Evolutionary conservation across 2,329 filamentous ascomycete genomes (phyloP).

Genomic region (Penicillium aurantiogriseum): DNA sequence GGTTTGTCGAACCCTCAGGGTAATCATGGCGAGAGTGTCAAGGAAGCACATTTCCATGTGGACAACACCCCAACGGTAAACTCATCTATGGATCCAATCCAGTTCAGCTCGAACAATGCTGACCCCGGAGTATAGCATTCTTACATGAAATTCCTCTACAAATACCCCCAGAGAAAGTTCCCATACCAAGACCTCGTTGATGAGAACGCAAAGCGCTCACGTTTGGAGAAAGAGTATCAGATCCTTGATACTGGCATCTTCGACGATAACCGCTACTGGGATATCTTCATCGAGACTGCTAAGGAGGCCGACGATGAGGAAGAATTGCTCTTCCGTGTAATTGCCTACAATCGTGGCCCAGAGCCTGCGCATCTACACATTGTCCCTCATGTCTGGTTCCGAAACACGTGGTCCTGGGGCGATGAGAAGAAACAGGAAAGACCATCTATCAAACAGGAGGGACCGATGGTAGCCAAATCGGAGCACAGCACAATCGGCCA

Average conservation of each 20-base stretch:
- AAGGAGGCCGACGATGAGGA: conserved; percentile 92
- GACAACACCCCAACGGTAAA: conserved; percentile 80
- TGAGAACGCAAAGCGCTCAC: conserved; percentile 75
- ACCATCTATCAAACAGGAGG: conserved; percentile 69
- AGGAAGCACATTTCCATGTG: conserved; percentile 93
- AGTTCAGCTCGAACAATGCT: background rate
- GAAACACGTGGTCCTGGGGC: conserved; percentile 97
- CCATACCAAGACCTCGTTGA: conserved; percentile 85
- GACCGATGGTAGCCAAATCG: conserved; percentile 69
- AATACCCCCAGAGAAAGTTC: conserved; percentile 88
- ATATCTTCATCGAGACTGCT: conserved; percentile 93
- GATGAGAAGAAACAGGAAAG: conserved; percentile 72
- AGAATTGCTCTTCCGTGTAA: conserved; percentile 88
- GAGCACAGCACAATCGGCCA: conserved; percentile 78
- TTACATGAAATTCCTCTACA: conserved; percentile 99
- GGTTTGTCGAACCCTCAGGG: conserved; percentile 94
- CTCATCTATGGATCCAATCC: background rate
- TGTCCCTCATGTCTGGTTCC: conserved; percentile 91
- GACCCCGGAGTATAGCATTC: conserved; percentile 64
- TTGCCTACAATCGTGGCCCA: conserved; percentile 91
- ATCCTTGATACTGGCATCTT: conserved; percentile 86
- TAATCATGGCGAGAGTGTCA: conserved; percentile 95
- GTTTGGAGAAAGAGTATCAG: conserved; percentile 83
- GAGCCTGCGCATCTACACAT: conserved; percentile 91
- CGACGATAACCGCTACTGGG: conserved; percentile 88